These are phyloP conservation scores for Floccularia luteovirens DNA, from an alignment of 768 basidiomycete species.

Conservation along the genomic window DNA sequence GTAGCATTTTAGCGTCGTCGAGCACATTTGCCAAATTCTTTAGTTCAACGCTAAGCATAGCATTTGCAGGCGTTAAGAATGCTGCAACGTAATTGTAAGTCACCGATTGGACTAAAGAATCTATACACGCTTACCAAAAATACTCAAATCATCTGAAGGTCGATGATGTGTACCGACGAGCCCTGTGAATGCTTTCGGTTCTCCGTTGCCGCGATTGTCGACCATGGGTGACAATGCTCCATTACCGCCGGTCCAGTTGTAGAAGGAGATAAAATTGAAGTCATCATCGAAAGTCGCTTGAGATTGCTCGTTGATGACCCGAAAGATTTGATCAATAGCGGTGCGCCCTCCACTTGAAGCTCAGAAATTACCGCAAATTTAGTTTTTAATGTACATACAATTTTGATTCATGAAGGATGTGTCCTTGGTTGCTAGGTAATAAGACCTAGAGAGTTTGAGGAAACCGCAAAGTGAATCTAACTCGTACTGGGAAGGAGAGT, in stretches of 20 bases:
- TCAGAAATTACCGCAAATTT: background rate
- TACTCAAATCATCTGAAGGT: slow-evolving; percentile 68
- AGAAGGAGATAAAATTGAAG: slow-evolving; percentile 71
- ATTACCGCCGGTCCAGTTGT: slow-evolving; percentile 73
- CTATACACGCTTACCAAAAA: slow-evolving; percentile 41
- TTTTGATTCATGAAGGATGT: slow-evolving; percentile 63
- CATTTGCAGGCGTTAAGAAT: slow-evolving; percentile 74
- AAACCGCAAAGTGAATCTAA: slow-evolving; percentile 76
- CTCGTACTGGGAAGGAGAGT: slow-evolving; percentile 49
- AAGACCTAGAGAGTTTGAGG: slow-evolving; percentile 68
- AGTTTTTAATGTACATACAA: too few species aligned
- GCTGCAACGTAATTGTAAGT: slow-evolving; percentile 27
- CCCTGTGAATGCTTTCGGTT: slow-evolving; percentile 70
- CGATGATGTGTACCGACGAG: slow-evolving; percentile 72
- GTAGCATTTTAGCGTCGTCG: slow-evolving; percentile 36
- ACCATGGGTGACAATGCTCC: slow-evolving; percentile 60
- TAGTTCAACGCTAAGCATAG: slow-evolving; percentile 75
- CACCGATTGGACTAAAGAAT: background rate
- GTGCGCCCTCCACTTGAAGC: slow-evolving; percentile 42
- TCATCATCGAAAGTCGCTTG: slow-evolving; percentile 61
- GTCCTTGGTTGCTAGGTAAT: slow-evolving; percentile 67
- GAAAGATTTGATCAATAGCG: slow-evolving; percentile 67
- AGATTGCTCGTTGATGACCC: slow-evolving; percentile 72
- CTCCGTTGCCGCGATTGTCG: slow-evolving; percentile 62
- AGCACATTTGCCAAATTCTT: slow-evolving; percentile 52